Evolutionary conservation across 345 rosid species (phyloP), one percentile per base, ranked within the genome.

Genomic region (Syzygium aromaticum): DNA sequence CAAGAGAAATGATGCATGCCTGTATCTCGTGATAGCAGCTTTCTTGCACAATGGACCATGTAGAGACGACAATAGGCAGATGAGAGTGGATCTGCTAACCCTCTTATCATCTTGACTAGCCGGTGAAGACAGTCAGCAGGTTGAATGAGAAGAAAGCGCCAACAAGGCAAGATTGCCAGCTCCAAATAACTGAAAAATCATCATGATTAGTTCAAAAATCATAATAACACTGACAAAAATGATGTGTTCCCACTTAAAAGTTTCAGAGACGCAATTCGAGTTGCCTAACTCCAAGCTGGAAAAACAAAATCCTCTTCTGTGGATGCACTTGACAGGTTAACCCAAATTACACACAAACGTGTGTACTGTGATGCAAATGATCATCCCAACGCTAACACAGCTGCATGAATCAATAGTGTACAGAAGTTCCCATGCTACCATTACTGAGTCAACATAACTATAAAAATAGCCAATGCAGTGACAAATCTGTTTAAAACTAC

Each of bases 111-210:
- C 93, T 90, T 93, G 84, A 94, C 93, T 86, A 97, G 87, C 73
- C 97, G 96, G 86, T 92, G 93, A 88, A 95, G 90, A 91, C 90
- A 89, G 73, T 94, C 93, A 38, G 52, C 43, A 54, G 96, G 97
- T 84, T 87, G 92, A 87, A 93, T 90, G 53, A 87, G 78, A 90
- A 97, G 94, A 91, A 95, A 97, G 63, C 92, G 93, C 98, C 98
- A 95, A 86, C 98, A 97, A 87, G 98, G 99, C 90, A 96, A 92
- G 77, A 97, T 90, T 51, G 99, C 96, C 89, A 93, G 89, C 92
- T 97, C 99, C 93, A 97, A 90, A 89, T 97, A 97, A 90, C 99
- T 96, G 92, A 86, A 89, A 89, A 27, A 52, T 85, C 78, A 88
- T 38, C 49, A 10, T 38, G 80, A 73, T 73, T 73, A 17, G 49